These are phyloP conservation scores for Eucalyptus leucophloia DNA, from an alignment of 345 rosid species.

Conservation along the genomic window DNA sequence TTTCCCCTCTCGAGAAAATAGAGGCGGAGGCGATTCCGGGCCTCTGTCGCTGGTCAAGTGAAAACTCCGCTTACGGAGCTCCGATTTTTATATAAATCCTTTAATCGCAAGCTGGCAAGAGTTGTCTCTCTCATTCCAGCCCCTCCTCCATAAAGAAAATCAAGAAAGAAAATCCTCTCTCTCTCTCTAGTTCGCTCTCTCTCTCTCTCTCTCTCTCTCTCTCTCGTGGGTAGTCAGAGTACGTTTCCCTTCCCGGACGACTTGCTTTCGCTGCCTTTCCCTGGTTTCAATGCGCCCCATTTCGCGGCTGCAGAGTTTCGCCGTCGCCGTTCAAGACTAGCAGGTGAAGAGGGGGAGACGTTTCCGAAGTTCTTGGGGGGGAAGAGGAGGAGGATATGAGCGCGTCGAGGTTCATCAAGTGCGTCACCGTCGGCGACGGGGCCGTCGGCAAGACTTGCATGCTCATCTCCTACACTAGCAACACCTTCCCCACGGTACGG, in stretches of 20 bases:
- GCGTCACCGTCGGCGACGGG: conserved; percentile 76
- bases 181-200: background rate
- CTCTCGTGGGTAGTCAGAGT: background rate
- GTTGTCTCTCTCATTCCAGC: background rate
- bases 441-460: conserved; percentile 81
- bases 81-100: background rate
- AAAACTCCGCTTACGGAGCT: background rate
- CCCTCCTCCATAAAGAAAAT: background rate
- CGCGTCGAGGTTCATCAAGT: conserved; percentile 64
- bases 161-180: background rate
- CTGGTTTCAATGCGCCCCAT: background rate
- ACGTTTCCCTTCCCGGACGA: background rate
- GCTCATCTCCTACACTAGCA: conserved; percentile 70
- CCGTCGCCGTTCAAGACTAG: background rate
- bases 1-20: background rate
- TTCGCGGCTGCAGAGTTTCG: background rate
- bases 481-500: conserved; percentile 60
- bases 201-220: background rate
- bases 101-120: background rate
- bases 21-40: background rate
- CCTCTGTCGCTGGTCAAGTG: background rate
- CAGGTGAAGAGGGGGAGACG: background rate
- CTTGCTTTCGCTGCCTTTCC: background rate
- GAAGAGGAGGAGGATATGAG: conserved; percentile 23
- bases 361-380: background rate